Evolutionary conservation across 768 basidiomycete genomes (phyloP).

Genomic region (Dioszegia crocea): DNA sequence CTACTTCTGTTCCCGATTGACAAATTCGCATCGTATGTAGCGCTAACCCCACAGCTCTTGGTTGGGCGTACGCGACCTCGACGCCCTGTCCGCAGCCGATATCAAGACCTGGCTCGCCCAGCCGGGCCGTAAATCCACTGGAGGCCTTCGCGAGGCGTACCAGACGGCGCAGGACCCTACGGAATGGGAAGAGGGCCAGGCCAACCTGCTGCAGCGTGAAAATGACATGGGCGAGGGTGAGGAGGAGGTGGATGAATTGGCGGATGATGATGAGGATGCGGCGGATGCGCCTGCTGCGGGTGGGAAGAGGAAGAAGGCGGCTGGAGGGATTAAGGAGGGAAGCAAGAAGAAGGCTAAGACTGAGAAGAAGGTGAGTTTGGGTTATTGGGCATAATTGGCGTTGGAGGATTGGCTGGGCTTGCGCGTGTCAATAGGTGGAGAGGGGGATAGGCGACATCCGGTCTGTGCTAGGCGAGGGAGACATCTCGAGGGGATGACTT

Average conservation of each 20-base stretch:
- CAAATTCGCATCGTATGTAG: background rate
- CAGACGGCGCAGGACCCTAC: slow-evolving; percentile 68
- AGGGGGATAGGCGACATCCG: no score
- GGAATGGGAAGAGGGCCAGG: slow-evolving; percentile 56
- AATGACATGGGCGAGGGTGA: slow-evolving; percentile 65
- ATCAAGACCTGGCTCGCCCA: slow-evolving; percentile 78
- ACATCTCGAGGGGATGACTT: no score
- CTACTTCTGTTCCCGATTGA: background rate
- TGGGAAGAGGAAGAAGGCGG: slow-evolving; percentile 62
- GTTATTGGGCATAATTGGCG: background rate
- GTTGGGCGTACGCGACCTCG: slow-evolving; percentile 77
- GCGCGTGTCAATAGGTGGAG: no score
- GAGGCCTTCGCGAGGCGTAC: slow-evolving; percentile 72
- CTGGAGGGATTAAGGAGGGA: slow-evolving; percentile 62
- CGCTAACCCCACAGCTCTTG: slow-evolving; percentile 62
- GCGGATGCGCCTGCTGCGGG: slow-evolving; percentile 52
- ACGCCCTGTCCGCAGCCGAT: slow-evolving; percentile 68
- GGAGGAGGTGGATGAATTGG: slow-evolving; percentile 71
- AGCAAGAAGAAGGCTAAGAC: slow-evolving; percentile 75
- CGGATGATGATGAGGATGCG: slow-evolving; percentile 70
- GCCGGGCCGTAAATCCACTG: slow-evolving; percentile 61
- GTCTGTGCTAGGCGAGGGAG: no score
- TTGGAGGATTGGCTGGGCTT: no score
- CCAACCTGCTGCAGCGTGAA: slow-evolving; percentile 24
- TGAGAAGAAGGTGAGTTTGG: slow-evolving; percentile 58